Percentiles rank a stretch among this genome's conserved stretches.
Evolutionary conservation across 371 early-diverging fungal species (phyloP).

Genomic region (Lichtheimia ornata): DNA sequence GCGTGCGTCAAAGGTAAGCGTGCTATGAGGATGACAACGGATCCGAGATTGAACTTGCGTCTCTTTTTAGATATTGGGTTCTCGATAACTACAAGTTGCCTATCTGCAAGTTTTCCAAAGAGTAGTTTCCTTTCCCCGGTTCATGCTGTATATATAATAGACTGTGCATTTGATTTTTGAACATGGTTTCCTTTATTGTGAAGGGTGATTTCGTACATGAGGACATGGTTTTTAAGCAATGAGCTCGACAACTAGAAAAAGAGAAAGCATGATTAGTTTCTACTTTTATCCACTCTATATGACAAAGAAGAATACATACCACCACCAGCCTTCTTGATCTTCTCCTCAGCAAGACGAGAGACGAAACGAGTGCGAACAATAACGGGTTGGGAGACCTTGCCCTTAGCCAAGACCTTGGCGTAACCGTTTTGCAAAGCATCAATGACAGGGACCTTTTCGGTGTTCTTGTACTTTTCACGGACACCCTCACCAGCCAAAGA

Average conservation of each 20-base stretch:
- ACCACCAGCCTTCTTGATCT: constrained; percentile 99
- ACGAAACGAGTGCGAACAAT: constrained; percentile 98
- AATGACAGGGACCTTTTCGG: constrained; percentile 92
- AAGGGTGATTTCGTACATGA: not conserved
- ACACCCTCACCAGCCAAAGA: constrained; percentile 91
- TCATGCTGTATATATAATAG: constrained; percentile 8
- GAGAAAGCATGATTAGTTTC: not conserved
- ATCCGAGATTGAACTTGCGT: constrained; percentile 74
- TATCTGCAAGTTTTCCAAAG: constrained; percentile 58
- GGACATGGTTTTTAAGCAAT: constrained; percentile 39
- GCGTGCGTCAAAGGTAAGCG: constrained; percentile 67
- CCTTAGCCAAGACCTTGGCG: constrained; percentile 98
- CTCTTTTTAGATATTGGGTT: constrained; percentile 73
- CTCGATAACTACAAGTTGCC: constrained; percentile 79
- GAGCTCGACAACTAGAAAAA: constrained; percentile 44
- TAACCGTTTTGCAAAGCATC: constrained; percentile 92
- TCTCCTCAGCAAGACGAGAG: constrained; percentile 94
- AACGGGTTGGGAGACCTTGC: constrained; percentile 92
- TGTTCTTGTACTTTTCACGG: constrained; percentile 85
- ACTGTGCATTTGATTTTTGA: constrained; percentile 2
- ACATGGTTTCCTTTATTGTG: not conserved
- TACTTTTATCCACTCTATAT: not conserved
- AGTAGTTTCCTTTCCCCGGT: not conserved
- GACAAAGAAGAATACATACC: constrained; percentile 28
- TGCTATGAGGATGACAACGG: constrained; percentile 61